Base-by-base conservation (phyloP, 2,329 filamentous ascomycete genomes). In the Westerdykella sp. region DNA sequence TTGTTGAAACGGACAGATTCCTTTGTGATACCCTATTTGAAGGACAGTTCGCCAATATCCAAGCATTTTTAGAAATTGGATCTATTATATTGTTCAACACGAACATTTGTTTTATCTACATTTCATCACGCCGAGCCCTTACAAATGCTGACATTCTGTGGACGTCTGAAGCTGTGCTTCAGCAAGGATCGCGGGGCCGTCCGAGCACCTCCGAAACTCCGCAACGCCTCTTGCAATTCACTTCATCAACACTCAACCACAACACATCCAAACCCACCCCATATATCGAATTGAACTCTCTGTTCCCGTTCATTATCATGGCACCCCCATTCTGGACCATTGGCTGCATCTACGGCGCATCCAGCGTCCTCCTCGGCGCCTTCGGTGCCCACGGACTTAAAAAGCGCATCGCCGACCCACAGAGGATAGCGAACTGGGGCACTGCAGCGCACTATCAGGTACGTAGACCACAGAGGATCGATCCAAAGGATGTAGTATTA, bases 371-470 rank as follows among this genome's bases (percentile, higher is more conserved):
- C 13, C 62, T 84, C 43, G 81, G 81, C 25, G 82, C 82, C 0
- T 85, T 85, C 63, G 82, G 82, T 30, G 80, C 81, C 11, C 82
- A 85, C 59, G 81, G 81, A 10, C 69, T 85, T 34, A 84, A 83
- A 67, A 74, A 74, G 46, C 69, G 70, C 50, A 78, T 83, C 56
- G 57, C 73, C 9, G 80, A 84, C 51, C 80, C 81, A 3, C 63
- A 70, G 11, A 73, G 73, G 47, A 62, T 84, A 34, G 75, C 78
- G 5, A 83, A 73, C 59, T 85, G 79, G 75, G 63, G 66, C 10
- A 85, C 81, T 0, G 82, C 81, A 2, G 81, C 81, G 2, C 80
- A 85, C 34, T 85, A 85, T 54, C 81, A 84, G 68, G 80, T 82
- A 44, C 14, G 34, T 44, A 13, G n/a, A 15, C 22, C n/a, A 28